phyloP scores from a whole-genome alignment of 805 yeast genomes.

The Hyphopichia homilentoma region DNA sequence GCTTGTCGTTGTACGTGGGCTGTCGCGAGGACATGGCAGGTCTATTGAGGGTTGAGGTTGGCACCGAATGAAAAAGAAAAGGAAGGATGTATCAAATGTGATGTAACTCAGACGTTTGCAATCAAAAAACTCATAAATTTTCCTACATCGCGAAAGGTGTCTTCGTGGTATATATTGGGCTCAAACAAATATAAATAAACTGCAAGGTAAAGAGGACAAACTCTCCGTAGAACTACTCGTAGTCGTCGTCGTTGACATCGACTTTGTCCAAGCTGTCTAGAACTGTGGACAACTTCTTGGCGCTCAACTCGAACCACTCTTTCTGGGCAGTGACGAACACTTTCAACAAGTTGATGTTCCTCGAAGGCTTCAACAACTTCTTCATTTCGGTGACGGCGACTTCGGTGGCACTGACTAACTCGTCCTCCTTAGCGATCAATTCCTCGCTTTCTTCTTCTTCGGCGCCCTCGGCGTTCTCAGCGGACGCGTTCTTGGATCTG shows the following conservation, averaged over 20 bases:
- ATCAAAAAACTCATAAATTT: too few species aligned
- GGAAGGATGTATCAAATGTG: too few species aligned
- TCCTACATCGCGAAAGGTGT: too few species aligned
- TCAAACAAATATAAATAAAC: too few species aligned
- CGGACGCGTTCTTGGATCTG: constrained; percentile 35
- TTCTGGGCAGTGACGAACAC: constrained; percentile 68
- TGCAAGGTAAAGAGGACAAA: not conserved
- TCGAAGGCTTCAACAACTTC: constrained; percentile 63
- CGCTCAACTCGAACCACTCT: constrained; percentile 42
- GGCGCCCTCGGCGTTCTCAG: constrained; percentile 17
- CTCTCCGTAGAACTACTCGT: constrained; percentile 14
- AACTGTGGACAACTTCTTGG: constrained; percentile 30
- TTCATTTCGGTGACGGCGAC: constrained; percentile 79
- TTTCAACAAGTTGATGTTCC: constrained; percentile 59
- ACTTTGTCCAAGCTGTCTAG: constrained; percentile 29
- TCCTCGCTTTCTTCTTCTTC: constrained; percentile 51
- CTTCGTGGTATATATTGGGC: too few species aligned
- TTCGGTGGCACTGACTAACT: constrained; percentile 73
- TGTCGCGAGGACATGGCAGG: too few species aligned
- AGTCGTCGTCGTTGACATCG: constrained; percentile 34
- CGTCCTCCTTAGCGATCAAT: constrained; percentile 64
- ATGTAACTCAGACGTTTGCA: too few species aligned
- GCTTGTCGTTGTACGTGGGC: constrained; percentile 24
- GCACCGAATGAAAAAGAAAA: too few species aligned
- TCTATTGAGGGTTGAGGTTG: too few species aligned